These are phyloP conservation scores for Chrysanthemum seticuspe DNA, from an alignment of 129 eudicot species.

Conservation along the genomic window DNA sequence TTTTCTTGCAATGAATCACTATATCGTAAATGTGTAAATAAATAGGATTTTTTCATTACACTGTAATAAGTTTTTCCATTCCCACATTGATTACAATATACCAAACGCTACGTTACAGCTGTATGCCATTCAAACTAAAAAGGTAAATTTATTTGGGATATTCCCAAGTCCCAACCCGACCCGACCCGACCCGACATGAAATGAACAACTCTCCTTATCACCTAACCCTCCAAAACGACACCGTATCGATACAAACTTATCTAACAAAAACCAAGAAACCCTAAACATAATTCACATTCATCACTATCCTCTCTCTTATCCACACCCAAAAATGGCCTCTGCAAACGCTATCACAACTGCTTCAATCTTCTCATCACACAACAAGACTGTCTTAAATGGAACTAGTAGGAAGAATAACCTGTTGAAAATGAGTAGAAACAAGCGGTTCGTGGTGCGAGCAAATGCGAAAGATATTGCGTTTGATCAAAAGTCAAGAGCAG, in stretches of 20 bases:
- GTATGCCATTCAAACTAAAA: too few species aligned
- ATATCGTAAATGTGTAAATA: too few species aligned
- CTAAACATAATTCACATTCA: background rate
- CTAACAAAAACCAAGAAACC: background rate
- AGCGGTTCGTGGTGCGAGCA: conserved; percentile 58
- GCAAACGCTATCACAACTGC: conserved; percentile 74
- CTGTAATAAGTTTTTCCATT: too few species aligned
- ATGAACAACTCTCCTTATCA: too few species aligned
- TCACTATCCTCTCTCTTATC: background rate
- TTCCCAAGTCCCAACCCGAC: too few species aligned
- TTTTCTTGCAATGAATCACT: too few species aligned
- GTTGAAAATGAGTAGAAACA: conserved; percentile 24
- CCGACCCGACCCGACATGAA: too few species aligned
- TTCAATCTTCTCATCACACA: conserved; percentile 52
- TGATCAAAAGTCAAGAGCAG: conserved; percentile 67
- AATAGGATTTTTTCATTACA: too few species aligned
- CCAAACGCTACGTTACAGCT: too few species aligned
- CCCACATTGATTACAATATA: too few species aligned
- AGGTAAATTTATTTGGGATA: too few species aligned
- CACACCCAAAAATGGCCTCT: conserved; percentile 51
- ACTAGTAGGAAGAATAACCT: conserved; percentile 28
- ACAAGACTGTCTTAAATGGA: conserved; percentile 24
- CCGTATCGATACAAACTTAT: background rate
- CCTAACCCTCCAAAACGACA: background rate
- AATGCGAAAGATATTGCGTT: conserved; percentile 72